A percentile compares a stretch with the other conserved stretches of the same genome.
These are phyloP conservation scores for Aphanomyces stellatus DNA, from an alignment of 352 stramenopile genomes.

Conservation along the genomic window DNA sequence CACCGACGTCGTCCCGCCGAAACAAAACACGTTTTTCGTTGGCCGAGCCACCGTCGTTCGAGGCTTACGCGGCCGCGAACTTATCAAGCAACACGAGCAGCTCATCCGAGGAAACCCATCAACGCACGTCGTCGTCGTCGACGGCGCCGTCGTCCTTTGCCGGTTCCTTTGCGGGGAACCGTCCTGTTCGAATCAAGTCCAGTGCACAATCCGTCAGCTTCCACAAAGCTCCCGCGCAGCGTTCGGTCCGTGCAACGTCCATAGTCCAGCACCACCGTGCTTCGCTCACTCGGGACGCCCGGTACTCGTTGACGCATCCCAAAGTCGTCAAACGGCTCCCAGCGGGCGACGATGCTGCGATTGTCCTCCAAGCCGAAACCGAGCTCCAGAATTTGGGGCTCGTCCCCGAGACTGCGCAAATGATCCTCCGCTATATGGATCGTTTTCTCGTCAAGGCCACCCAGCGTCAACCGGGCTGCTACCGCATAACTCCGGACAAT, in stretches of 20 bases:
- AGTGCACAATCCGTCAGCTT: too few relatives aligned
- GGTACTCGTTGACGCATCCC: slow-evolving; percentile 2
- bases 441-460: slow-evolving; percentile 17
- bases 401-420: neutral
- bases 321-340: slow-evolving; percentile 15
- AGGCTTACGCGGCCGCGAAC: too few relatives aligned
- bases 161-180: neutral
- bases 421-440: slow-evolving; percentile 19
- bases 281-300: slow-evolving; percentile 10
- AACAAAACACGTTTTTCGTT: neutral
- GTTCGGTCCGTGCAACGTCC: too few relatives aligned
- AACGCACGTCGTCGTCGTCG: neutral
- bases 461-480: slow-evolving; percentile 11
- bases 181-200: too few relatives aligned
- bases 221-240: too few relatives aligned
- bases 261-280: neutral
- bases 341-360: slow-evolving; percentile 9
- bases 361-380: neutral
- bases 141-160: neutral
- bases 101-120: neutral
- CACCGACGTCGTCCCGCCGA: neutral
- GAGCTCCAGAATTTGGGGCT: slow-evolving; percentile 2
- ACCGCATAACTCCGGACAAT: slow-evolving; percentile 20
- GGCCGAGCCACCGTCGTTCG: neutral
- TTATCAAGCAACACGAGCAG: neutral